Percentiles rank a stretch among this genome's conserved stretches.
These are phyloP conservation scores for Opeltia flavorubescens DNA, from an alignment of 495 filamentous ascomycete species.

Conservation along the genomic window DNA sequence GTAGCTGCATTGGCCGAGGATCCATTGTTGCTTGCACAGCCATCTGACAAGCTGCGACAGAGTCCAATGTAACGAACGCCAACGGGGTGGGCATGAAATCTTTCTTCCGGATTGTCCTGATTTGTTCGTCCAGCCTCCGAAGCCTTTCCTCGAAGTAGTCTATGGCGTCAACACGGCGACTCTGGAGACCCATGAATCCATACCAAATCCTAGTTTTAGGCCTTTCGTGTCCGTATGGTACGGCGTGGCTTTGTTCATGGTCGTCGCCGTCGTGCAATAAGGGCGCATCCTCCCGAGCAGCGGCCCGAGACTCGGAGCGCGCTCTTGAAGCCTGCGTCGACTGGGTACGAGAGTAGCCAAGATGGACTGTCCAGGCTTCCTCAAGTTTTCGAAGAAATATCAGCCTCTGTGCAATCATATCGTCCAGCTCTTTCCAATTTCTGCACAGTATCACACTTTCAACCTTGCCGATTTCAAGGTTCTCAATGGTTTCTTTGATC, in stretches of 20 bases:
- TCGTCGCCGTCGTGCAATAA: conserved; percentile 38
- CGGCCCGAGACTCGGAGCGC: conserved; percentile 1
- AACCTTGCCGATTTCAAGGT: conserved; percentile 81
- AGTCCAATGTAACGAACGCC: conserved; percentile 95
- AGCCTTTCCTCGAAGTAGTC: conserved; percentile 85
- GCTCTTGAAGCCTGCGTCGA: conserved; percentile 3
- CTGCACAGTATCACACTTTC: conserved; percentile 78
- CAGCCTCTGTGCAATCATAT: conserved; percentile 53
- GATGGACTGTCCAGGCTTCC: conserved; percentile 65
- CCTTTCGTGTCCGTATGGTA: conserved; percentile 33
- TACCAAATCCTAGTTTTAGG: conserved; percentile 68
- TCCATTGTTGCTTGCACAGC: conserved; percentile 86
- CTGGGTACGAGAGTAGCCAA: conserved; percentile 25
- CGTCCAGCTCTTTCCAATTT: conserved; percentile 75
- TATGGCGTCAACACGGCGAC: conserved; percentile 70
- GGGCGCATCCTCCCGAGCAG: conserved; percentile 33
- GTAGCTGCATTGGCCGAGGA: conserved; percentile 69
- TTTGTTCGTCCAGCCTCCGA: conserved; percentile 66
- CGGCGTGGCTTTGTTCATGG: conserved; percentile 23
- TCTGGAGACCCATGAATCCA: conserved; percentile 59
- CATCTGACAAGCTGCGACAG: conserved; percentile 85
- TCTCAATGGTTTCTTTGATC: conserved; percentile 79
- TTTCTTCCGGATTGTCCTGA: conserved; percentile 54
- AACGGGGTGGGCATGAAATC: conserved; percentile 64
- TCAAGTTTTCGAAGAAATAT: conserved; percentile 59